A percentile compares a stretch with the other conserved stretches of the same genome.
Evolutionary conservation across 2,329 filamentous ascomycete genomes (phyloP).

Genomic region (Colletotrichum sp.): DNA sequence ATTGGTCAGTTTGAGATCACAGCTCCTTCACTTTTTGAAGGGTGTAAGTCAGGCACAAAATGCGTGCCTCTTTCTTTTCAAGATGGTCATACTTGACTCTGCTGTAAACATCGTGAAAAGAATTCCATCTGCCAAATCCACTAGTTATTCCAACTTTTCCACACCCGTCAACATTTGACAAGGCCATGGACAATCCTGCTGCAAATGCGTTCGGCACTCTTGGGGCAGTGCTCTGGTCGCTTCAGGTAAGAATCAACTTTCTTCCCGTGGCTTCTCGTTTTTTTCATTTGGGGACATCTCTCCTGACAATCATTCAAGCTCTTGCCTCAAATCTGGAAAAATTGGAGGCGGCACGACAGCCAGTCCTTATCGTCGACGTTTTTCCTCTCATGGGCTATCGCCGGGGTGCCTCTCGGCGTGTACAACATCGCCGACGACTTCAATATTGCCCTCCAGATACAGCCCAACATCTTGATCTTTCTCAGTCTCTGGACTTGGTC

Average conservation of each 20-base stretch:
- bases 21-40: not conserved
- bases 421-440: not conserved
- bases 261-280: not conserved
- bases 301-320: not conserved
- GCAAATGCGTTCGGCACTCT: not conserved
- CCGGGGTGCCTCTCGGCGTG: not conserved
- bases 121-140: not conserved
- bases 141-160: not conserved
- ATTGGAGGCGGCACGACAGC: not conserved
- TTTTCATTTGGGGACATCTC: not conserved
- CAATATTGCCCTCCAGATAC: not conserved
- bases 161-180: not conserved
- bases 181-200: not conserved
- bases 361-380: not conserved
- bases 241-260: not conserved
- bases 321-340: not conserved
- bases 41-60: not conserved
- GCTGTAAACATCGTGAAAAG: not conserved
- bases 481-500: not conserved
- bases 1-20: not conserved
- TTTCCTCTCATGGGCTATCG: not conserved
- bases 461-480: not conserved
- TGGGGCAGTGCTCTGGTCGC: not conserved
- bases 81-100: not conserved
- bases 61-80: not conserved